phyloP scores from a whole-genome alignment of 305 asterid species.

The Nicotiana rustica region DNA sequence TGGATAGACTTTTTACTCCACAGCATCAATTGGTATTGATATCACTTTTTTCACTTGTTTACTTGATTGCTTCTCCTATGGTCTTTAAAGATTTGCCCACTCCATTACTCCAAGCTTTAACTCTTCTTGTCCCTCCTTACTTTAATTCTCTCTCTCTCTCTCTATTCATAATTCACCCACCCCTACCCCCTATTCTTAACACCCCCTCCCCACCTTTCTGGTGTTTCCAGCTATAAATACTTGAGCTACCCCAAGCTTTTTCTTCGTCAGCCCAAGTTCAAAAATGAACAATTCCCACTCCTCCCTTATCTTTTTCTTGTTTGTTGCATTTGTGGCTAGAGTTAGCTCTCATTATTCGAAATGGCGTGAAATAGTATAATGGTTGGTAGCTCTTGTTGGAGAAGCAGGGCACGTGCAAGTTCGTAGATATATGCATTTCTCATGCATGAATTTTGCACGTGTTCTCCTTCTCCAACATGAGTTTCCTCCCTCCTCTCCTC shows the following conservation, averaged over 20 bases:
- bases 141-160: conserved; percentile 1
- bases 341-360: neutral
- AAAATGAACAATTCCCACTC: neutral
- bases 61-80: conserved; percentile 59
- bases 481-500: conserved; percentile 47
- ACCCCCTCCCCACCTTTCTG: neutral
- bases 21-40: conserved; percentile 39
- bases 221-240: conserved; percentile 53
- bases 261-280: neutral
- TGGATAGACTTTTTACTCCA: conserved; percentile 39
- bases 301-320: neutral
- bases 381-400: conserved; percentile 75
- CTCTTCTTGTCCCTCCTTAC: conserved; percentile 33
- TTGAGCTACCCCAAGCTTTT: conserved; percentile 24
- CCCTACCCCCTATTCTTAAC: neutral
- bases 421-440: neutral
- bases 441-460: conserved; percentile 63
- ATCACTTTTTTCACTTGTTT: conserved; percentile 30
- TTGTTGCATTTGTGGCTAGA: neutral
- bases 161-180: neutral
- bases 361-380: conserved; percentile 12
- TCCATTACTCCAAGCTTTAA: conserved; percentile 79
- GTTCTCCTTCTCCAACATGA: conserved; percentile 87
- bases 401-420: conserved; percentile 98
- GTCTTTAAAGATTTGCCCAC: conserved; percentile 75